Base-by-base conservation (phyloP, 1,284 basidiomycete species). In the Xanthoconium separans region DNA sequence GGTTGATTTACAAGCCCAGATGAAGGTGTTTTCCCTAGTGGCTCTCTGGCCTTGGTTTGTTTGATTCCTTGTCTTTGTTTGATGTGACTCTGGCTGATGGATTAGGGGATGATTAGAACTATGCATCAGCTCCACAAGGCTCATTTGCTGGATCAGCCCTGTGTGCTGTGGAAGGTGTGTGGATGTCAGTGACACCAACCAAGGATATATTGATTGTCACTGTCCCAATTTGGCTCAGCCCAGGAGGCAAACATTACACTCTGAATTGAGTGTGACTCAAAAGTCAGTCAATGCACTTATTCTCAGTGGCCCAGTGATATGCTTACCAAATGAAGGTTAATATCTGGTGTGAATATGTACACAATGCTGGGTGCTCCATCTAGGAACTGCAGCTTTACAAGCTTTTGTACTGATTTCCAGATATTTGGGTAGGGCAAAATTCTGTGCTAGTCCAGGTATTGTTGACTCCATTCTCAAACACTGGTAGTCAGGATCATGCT, bases 1-100 rank as follows among this genome's bases (percentile, higher is more conserved):
- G 2, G 65, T 83, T 7, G 80, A 83, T 55, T 69, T 71, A 6
- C 60, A 49, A 9, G 65, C 63, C 0, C 70, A 69, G 22, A 74
- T 72, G 4, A 66, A 81, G 2, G 72, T 83, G 2, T 84, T 77
- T 57, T 83, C 81, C 4, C 58, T 81, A 22, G 64, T 77, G 2
- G 77, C 78, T 0, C 72, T 77, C 50, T 77, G 80, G 49, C 81
- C 80, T 54, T 66, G 82, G 82, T 82, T 66, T 4, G 57, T 44
- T 6, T 39, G 2, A 5, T 22, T 2, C 43, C 11, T 1, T 31
- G 54, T 47, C 9, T 7, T 42, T 22, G 6, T 41, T 11, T 6
- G 3, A 2, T 3, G 33, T 0, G 6, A 15, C 27, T 1, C 45
- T 65, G 30, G 61, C 22, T n/a, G 33, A 4, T 2, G 0, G 12